phyloP scores from a whole-genome alignment of 371 early-diverging fungal species.

The Mucor racemosus region DNA sequence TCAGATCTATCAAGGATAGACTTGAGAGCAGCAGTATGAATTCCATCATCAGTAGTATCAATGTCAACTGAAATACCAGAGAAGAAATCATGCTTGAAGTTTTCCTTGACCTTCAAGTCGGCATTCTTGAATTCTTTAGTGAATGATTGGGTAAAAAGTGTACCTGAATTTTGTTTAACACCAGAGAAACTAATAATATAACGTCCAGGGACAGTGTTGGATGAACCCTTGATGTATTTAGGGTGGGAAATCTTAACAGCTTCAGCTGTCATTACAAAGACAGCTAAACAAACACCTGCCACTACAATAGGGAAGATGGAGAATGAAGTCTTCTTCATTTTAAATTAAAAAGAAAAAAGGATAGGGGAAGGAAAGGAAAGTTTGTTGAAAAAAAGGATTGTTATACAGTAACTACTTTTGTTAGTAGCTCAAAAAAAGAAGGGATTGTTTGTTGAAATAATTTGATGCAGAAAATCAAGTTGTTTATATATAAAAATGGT shows the following conservation, averaged over 20 bases:
- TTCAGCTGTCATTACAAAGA: constrained; percentile 27
- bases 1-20: constrained; percentile 28
- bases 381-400: neutral
- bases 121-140: constrained; percentile 30
- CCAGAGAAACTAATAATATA: constrained; percentile 41
- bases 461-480: neutral
- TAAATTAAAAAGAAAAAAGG: constrained; percentile 5
- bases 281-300: constrained; percentile 36
- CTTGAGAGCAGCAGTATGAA: constrained; percentile 21
- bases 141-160: constrained; percentile 25
- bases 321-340: constrained; percentile 30
- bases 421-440: constrained; percentile 1
- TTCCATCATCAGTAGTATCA: constrained; percentile 19
- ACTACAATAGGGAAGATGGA: constrained; percentile 32
- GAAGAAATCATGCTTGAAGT: constrained; percentile 40
- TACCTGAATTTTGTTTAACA: constrained; percentile 8
- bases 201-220: constrained; percentile 34
- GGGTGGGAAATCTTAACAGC: constrained; percentile 31
- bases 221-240: constrained; percentile 23
- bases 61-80: constrained; percentile 40
- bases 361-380: constrained; percentile 9
- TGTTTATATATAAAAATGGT: constrained; percentile 9
- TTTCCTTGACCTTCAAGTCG: constrained; percentile 30
- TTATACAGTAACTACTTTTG: neutral
- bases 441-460: neutral